Evolutionary conservation across 2,329 filamentous ascomycete species (phyloP).

Genomic region (Colletotrichum paranaense): DNA sequence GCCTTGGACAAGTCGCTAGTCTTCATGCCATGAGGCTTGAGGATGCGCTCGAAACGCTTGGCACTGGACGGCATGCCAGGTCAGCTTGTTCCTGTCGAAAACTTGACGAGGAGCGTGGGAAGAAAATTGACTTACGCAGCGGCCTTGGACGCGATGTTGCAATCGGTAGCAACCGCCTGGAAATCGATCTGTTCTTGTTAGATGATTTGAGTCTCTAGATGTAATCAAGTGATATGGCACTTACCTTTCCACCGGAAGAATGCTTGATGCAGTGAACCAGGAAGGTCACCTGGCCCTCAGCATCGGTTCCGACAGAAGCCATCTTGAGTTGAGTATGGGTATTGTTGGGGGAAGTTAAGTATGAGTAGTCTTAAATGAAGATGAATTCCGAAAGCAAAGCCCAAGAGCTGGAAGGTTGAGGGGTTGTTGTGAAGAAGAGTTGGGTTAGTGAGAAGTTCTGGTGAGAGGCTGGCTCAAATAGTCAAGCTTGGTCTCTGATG

Average conservation of each 20-base stretch:
- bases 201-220: background rate
- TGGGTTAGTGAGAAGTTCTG: background rate
- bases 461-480: background rate
- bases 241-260: slow-evolving; percentile 69
- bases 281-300: slow-evolving; percentile 71
- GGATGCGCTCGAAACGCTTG: slow-evolving; percentile 75
- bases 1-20: slow-evolving; percentile 32
- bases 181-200: slow-evolving; percentile 69
- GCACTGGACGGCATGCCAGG: slow-evolving; percentile 55
- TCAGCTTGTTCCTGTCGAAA: background rate
- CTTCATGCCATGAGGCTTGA: slow-evolving; percentile 67
- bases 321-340: slow-evolving; percentile 23
- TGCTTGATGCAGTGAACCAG: slow-evolving; percentile 74
- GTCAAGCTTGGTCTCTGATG: background rate
- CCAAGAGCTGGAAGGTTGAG: background rate
- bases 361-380: background rate
- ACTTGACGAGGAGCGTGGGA: background rate
- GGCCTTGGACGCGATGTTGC: slow-evolving; percentile 71
- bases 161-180: slow-evolving; percentile 70
- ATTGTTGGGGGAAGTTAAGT: background rate
- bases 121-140: slow-evolving; percentile 72
- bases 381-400: background rate
- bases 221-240: slow-evolving; percentile 30
- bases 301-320: slow-evolving; percentile 45
- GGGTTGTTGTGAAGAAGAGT: background rate